Evolutionary conservation across 1,139 yeast genomes (phyloP).

Genomic region (Sugiyamaella novakii): DNA sequence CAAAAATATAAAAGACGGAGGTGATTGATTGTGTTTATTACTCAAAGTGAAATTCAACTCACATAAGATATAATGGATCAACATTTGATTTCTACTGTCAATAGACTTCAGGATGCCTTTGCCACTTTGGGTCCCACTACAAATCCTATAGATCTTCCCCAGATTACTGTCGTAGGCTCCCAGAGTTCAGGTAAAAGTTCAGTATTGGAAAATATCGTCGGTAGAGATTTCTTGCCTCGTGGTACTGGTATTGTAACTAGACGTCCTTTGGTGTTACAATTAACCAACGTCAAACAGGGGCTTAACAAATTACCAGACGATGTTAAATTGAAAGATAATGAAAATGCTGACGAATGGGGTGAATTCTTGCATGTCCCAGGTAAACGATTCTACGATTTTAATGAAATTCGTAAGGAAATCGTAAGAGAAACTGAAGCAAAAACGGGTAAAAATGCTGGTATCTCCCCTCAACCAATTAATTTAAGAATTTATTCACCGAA

Average conservation of each 20-base stretch:
- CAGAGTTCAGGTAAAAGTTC: conserved; percentile 95
- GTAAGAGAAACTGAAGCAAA: conserved; percentile 92
- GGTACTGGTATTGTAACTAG: conserved; percentile 97
- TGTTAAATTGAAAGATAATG: conserved; percentile 66
- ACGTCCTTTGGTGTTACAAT: conserved; percentile 83
- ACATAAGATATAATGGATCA: conserved; percentile 80
- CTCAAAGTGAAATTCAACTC: no score
- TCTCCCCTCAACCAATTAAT: conserved; percentile 89
- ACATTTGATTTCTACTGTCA: conserved; percentile 81
- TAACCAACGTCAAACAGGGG: conserved; percentile 63
- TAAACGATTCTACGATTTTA: conserved; percentile 83
- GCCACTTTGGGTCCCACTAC: conserved; percentile 77
- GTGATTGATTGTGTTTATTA: neutral
- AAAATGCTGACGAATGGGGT: conserved; percentile 95
- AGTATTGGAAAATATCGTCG: conserved; percentile 90
- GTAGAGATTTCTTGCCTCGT: conserved; percentile 94
- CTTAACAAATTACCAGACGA: conserved; percentile 87
- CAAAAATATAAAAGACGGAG: neutral
- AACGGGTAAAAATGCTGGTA: conserved; percentile 91
- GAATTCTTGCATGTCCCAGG: conserved; percentile 92
- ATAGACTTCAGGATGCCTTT: conserved; percentile 82
- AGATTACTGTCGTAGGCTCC: conserved; percentile 94
- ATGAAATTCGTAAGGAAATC: conserved; percentile 87
- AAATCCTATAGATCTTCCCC: conserved; percentile 74
- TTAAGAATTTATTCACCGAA: conserved; percentile 94